These are phyloP conservation scores for Colletotrichum sansevieriae DNA, from an alignment of 2,329 filamentous ascomycete genomes.

Conservation along the genomic window DNA sequence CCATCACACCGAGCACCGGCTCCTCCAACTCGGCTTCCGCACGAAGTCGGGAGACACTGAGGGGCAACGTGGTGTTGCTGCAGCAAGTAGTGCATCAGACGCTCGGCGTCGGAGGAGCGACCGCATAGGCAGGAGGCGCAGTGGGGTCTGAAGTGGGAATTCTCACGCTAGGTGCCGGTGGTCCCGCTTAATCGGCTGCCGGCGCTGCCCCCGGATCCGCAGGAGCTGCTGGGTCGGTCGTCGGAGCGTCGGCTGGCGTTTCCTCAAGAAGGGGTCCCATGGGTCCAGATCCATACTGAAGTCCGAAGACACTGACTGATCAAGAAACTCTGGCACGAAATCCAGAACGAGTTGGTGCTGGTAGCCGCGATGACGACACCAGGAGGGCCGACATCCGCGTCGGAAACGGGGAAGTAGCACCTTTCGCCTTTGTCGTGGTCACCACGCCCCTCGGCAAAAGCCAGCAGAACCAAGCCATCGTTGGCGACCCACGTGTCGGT, in stretches of 20 bases:
- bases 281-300: background rate
- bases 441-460: constrained; percentile 46
- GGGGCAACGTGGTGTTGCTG: constrained; percentile 48
- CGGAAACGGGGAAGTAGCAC: constrained; percentile 48
- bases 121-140: background rate
- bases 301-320: background rate
- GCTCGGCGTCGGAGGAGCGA: constrained; percentile 18
- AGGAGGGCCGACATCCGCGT: constrained; percentile 40
- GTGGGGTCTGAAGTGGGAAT: background rate
- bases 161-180: background rate
- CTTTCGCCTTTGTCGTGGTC: constrained; percentile 46
- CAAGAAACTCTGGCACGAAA: background rate
- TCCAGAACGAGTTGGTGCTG: constrained; percentile 28
- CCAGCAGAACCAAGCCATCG: constrained; percentile 46
- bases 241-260: constrained; percentile 28
- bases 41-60: constrained; percentile 50
- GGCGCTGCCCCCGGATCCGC: too few relatives aligned
- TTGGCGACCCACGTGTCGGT: constrained; percentile 42
- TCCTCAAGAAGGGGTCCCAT: constrained; percentile 36
- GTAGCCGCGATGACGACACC: constrained; percentile 41
- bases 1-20: constrained; percentile 41
- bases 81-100: constrained; percentile 53
- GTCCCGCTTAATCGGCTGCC: background rate
- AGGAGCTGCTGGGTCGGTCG: too few relatives aligned
- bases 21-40: constrained; percentile 41